Evolutionary conservation across 108 stramenopile species (phyloP).

Genomic region (Chaetoceros tenuissimus): DNA sequence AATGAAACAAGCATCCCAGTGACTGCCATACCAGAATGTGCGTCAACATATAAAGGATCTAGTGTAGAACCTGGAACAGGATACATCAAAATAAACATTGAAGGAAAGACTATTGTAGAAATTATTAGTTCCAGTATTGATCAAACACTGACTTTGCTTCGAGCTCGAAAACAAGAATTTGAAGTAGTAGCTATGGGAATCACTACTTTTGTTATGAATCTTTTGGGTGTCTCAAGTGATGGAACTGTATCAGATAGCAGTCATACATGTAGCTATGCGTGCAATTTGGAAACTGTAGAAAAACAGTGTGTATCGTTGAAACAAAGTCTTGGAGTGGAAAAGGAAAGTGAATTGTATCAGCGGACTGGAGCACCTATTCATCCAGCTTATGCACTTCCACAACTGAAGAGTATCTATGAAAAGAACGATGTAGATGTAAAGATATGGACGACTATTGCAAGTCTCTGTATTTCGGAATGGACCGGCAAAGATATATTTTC

Average conservation of each 20-base stretch:
- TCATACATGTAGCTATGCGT: conserved; percentile 67
- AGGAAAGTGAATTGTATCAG: conserved; percentile 39
- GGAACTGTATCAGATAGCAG: conserved; percentile 37
- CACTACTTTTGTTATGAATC: conserved; percentile 80
- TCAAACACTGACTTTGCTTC: too few relatives aligned
- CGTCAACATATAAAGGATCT: too few relatives aligned
- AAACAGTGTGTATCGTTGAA: conserved; percentile 34
- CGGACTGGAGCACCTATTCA: conserved; percentile 68
- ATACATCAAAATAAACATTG: too few relatives aligned
- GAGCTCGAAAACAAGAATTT: conserved; percentile 7
- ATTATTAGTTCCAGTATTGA: too few relatives aligned
- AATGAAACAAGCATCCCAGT: too few relatives aligned
- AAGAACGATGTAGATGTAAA: conserved; percentile 14
- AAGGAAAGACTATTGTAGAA: too few relatives aligned
- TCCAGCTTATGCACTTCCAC: conserved; percentile 63
- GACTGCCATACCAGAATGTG: too few relatives aligned
- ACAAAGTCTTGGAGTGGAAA: conserved; percentile 9
- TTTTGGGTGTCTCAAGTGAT: conserved; percentile 42
- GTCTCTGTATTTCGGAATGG: conserved; percentile 60
- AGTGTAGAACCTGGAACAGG: too few relatives aligned
- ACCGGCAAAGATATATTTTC: conserved; percentile 15
- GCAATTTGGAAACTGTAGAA: conserved; percentile 48
- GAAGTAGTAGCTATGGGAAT: conserved; percentile 59
- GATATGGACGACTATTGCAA: conserved; percentile 55
- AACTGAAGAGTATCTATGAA: conserved; percentile 50